Base-by-base conservation (phyloP, 2,329 filamentous ascomycete species). In the Ophiostoma pallidulum region DNA sequence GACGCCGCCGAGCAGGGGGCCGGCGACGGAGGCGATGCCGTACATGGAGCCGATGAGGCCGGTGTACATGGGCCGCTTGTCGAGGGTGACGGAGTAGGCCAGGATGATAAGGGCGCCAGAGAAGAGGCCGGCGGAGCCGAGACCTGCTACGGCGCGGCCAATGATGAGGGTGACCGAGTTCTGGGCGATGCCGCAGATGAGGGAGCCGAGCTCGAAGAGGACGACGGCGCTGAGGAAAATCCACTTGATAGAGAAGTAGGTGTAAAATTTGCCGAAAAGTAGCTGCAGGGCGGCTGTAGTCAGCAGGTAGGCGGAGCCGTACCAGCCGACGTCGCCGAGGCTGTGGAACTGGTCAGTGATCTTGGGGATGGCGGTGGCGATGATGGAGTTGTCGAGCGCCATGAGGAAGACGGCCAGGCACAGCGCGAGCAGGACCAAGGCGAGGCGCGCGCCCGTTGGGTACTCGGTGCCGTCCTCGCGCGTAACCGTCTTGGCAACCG, bases 341-440 rank as follows among this genome's bases (percentile, higher is more conserved):
- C 64, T 59, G 39, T 65, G 58, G 56, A 65, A 62, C 40, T 62
- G 54, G 52, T 60, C 57, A 2, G 62, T 63, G 42, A 65, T 64
- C 45, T 60, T 62, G 24, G 62, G 62, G 39, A 65, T 64, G 33
- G 62, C 62, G 6, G 61, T 63, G 4, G 61, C 59, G 37, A 64
- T 61, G 42, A 64, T 63, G 2, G 52, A 51, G 32, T 56, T 55
- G 49, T 58, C 68, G 13, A 72, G 57, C 3, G 67, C 67, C 58
- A 70, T 65, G 33, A 70, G 59, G 48, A 72, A 70, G 8, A 72
- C 67, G 36, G 62, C 64, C 18, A 72, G 55, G 50, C 66, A 70
- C 48, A 72, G 53, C 2, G 68, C 68, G 5, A 69, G 54, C n/a
- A 61, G 61, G 49, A 72, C 69, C 8, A 72, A 53, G 3, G 6